Evolutionary conservation across 768 basidiomycete species (phyloP), one percentile per base, ranked within the genome.

Genomic region (Crucibulum laeve): DNA sequence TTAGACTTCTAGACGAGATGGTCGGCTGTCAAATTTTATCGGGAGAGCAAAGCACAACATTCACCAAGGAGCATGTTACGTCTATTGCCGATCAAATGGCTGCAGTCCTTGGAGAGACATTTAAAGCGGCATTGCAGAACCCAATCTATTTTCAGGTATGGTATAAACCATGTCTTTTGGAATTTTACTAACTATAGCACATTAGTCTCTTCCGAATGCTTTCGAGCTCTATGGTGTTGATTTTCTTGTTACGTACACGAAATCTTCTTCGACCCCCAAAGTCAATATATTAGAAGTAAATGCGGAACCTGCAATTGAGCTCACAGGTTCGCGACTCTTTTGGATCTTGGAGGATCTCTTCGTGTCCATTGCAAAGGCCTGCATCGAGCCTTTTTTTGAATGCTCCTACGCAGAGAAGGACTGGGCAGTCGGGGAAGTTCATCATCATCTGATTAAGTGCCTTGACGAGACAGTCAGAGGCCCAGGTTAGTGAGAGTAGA

Each of bases 171-270:
- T 34, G 21, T 25, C 25, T n/a, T 7, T 19, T 10, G 45, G n/a
- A 6, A 35, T 25, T 11, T n/a, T 44, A 32, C 21, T 33, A 3
- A 38, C 45, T 52, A 3, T 53, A 33, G 18, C 19, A 10, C 6
- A 5, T 13, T 58, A 96, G 89, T 76, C 87, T 1, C 60, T 92
- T 17, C 84, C 89, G 1, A 97, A 97, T 58, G 91, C 89, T 0
- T 98, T 97, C 56, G 95, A 98, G 59, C 76, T 98, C 13, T 98
- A 84, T 55, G 96, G 96, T 0, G 76, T 88, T n/a, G 96, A 99
- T 61, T 87, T 99, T 46, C 70, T 98, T 11, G 75, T 97, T 45
- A 74, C 73, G 41, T 76, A 77, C 55, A 38, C 42, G 11, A 51
- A 40, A 3, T 44, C 55, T 0, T 41, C 37, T 10, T 30, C 34